Evolutionary conservation across 768 basidiomycete species (phyloP).

Genomic region (Lactifluus echinatus): DNA sequence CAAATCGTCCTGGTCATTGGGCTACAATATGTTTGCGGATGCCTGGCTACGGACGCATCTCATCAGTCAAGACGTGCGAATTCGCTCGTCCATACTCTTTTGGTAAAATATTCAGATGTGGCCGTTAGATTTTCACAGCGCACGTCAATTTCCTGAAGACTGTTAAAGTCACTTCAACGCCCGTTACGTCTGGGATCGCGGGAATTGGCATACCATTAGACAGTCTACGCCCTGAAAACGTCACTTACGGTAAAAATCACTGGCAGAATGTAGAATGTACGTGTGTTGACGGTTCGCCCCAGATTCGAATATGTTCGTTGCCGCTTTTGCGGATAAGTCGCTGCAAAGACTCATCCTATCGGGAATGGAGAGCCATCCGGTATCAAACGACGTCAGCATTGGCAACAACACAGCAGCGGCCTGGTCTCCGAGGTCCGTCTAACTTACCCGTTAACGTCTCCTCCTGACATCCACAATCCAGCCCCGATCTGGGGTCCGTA

Average conservation of each 20-base stretch:
- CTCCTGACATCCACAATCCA: neutral
- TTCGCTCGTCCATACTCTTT: too few species aligned
- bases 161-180: neutral
- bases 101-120: neutral
- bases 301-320: conserved; percentile 18
- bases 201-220: conserved; percentile 12
- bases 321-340: neutral
- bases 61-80: conserved; percentile 7
- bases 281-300: neutral
- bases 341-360: neutral
- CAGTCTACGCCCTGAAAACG: conserved; percentile 2
- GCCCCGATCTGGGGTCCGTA: conserved; percentile 14
- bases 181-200: neutral
- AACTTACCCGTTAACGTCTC: too few species aligned
- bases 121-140: conserved; percentile 3
- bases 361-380: neutral
- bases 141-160: conserved; percentile 11
- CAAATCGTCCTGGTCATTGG: conserved; percentile 14
- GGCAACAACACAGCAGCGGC: neutral
- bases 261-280: neutral
- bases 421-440: conserved; percentile 1
- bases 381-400: neutral
- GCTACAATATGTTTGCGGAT: conserved; percentile 18
- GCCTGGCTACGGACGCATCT: conserved; percentile 11
- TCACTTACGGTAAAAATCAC: conserved; percentile 4